Evolutionary conservation across 371 early-diverging fungal genomes (phyloP).

Genomic region (Mortierella sp.): DNA sequence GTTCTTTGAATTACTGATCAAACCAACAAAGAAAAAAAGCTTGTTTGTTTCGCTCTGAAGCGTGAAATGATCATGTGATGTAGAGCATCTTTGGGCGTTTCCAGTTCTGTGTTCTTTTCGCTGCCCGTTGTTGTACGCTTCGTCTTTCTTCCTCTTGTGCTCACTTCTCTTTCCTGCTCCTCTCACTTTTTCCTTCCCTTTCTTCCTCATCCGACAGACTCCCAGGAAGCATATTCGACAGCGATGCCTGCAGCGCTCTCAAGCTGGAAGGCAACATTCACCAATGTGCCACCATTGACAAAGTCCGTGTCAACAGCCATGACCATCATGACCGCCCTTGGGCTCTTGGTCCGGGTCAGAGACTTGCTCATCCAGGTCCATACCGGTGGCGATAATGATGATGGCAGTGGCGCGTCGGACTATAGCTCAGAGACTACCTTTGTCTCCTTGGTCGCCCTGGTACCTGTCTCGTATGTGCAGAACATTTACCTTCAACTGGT

Average conservation of each 20-base stretch:
- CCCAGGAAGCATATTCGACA: not conserved
- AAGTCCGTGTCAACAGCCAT: constrained; percentile 44
- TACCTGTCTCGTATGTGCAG: constrained; percentile 45
- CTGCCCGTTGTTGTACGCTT: not conserved
- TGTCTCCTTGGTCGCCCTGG: constrained; percentile 33
- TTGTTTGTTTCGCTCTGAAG: not conserved
- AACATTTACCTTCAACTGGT: too few species aligned
- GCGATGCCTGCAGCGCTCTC: constrained; percentile 14
- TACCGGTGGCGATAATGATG: not conserved
- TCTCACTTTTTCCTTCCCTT: not conserved
- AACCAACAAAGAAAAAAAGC: not conserved
- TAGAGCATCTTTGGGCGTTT: not conserved
- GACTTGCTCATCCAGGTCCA: constrained; percentile 23
- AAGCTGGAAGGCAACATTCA: constrained; percentile 37
- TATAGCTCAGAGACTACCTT: constrained; percentile 18
- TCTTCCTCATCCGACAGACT: not conserved
- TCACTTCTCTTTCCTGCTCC: not conserved
- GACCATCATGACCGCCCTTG: constrained; percentile 40
- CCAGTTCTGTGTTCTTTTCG: not conserved
- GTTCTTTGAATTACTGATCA: not conserved
- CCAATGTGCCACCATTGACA: constrained; percentile 48
- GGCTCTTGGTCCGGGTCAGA: constrained; percentile 29
- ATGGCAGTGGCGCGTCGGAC: not conserved
- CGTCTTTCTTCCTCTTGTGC: too few species aligned
- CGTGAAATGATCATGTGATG: not conserved